These are phyloP conservation scores for Colletotrichum sp. DNA, from an alignment of 2,329 filamentous ascomycete species.

Conservation along the genomic window DNA sequence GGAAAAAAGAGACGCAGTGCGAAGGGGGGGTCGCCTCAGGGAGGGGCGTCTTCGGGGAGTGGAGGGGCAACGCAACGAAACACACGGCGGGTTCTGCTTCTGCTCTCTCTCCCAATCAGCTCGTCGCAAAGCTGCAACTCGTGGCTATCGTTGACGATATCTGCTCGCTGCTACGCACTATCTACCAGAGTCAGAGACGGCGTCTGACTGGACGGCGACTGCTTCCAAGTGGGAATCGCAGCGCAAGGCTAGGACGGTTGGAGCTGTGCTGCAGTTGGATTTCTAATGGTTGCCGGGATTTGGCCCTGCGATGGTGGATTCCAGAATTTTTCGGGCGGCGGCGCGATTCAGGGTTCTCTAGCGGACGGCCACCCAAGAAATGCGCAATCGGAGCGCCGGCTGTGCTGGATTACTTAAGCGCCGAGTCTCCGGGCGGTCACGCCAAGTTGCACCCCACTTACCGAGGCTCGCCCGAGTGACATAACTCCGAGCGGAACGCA, in stretches of 20 bases:
- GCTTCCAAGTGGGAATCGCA: background rate
- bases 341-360: conserved; percentile 13
- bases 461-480: conserved; percentile 16
- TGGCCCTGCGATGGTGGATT: conserved; percentile 10
- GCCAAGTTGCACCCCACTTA: background rate
- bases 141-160: conserved; percentile 8
- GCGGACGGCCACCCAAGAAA: background rate
- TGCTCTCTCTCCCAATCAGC: conserved; percentile 4
- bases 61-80: conserved; percentile 11
- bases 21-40: background rate
- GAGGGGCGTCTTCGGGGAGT: background rate
- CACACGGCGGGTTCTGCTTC: background rate
- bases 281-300: conserved; percentile 19
- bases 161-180: background rate
- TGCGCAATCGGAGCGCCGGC: conserved; percentile 2
- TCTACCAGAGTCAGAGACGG: background rate
- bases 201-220: conserved; percentile 10
- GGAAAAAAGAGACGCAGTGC: conserved; percentile 13
- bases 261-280: background rate
- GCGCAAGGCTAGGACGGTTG: background rate
- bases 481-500: conserved; percentile 10
- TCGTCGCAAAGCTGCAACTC: background rate
- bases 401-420: conserved; percentile 9
- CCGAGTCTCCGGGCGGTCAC: background rate
- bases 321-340: conserved; percentile 11